Evolutionary conservation across 73 alveolate species (phyloP).

Genomic region (Tetrahymena thermophila): DNA sequence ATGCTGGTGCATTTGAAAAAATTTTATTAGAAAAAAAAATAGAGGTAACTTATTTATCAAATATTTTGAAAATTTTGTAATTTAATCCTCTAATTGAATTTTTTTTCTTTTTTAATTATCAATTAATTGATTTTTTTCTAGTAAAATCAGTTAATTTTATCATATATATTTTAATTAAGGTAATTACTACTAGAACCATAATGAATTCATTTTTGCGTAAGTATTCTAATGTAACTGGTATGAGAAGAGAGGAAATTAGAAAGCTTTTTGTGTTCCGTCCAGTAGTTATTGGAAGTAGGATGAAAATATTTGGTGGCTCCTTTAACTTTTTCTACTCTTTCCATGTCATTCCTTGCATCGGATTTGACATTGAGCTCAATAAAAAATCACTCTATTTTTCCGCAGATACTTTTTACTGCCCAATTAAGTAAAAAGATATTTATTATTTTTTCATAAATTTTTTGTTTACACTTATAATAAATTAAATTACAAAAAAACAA

Average conservation of each 20-base stretch:
- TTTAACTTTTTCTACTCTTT: constrained; percentile 30
- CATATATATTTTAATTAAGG: not conserved
- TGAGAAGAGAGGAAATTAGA: constrained; percentile 8
- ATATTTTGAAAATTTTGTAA: not conserved
- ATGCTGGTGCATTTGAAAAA: constrained; percentile 42
- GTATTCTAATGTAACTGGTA: constrained; percentile 28
- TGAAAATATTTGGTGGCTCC: constrained; percentile 30
- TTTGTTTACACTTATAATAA: too few relatives aligned
- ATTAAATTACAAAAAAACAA: too few relatives aligned
- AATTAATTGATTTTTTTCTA: not conserved
- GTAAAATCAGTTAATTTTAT: not conserved
- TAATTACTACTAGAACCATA: constrained; percentile 33
- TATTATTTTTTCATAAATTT: too few relatives aligned
- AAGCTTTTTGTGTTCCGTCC: constrained; percentile 26
- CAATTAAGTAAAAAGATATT: not conserved
- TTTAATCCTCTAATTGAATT: too few relatives aligned
- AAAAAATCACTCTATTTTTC: constrained; percentile 37
- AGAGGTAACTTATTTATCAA: not conserved
- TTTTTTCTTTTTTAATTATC: not conserved
- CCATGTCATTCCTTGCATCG: constrained; percentile 33
- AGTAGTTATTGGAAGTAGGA: constrained; percentile 24
- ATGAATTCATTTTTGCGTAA: constrained; percentile 40
- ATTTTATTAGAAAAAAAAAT: constrained; percentile 25
- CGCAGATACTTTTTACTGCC: constrained; percentile 36
- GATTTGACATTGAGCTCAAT: constrained; percentile 12